These are phyloP conservation scores for Canariomyces notabilis DNA, from an alignment of 2,329 filamentous ascomycete genomes.

Conservation along the genomic window DNA sequence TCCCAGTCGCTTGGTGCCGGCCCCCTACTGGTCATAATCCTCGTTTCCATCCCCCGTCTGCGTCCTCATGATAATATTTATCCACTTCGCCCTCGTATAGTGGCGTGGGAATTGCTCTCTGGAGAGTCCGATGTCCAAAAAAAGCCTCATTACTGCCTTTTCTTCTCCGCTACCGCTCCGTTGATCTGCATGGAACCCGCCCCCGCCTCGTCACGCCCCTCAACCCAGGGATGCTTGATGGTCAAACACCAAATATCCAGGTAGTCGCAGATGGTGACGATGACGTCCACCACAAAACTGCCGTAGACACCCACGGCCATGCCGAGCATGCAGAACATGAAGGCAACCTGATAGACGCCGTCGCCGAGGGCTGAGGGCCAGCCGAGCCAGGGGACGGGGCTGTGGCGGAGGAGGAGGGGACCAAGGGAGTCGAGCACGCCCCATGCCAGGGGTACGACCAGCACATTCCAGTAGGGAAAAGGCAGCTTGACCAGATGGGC, in stretches of 20 bases:
- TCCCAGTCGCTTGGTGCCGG: too few species aligned
- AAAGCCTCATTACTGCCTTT: conserved; percentile 5
- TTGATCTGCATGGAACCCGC: conserved; percentile 33
- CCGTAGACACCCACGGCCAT: conserved; percentile 86
- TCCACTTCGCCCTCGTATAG: too few species aligned
- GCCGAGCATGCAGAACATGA: conserved; percentile 79
- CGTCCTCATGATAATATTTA: too few species aligned
- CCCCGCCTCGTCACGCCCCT: conserved; percentile 32
- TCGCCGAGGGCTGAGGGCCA: conserved; percentile 74
- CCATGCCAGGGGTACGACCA: conserved; percentile 70
- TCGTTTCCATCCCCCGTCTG: too few species aligned
- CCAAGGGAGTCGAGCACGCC: conserved; percentile 79
- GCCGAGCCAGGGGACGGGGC: conserved; percentile 57
- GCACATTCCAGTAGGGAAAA: conserved; percentile 88
- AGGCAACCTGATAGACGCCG: conserved; percentile 78
- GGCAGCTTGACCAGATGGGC: conserved; percentile 82
- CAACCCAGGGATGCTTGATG: conserved; percentile 75
- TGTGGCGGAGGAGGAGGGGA: conserved; percentile 54
- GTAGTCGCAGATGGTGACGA: conserved; percentile 96
- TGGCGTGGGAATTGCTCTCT: too few species aligned
- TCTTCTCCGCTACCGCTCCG: conserved; percentile 39
- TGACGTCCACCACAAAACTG: conserved; percentile 95
- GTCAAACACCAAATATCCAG: conserved; percentile 97
- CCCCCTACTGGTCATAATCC: too few species aligned
- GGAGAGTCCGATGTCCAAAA: too few species aligned